Evolutionary conservation across 345 rosid genomes (phyloP), one percentile per base, ranked within the genome.

Genomic region (Populus ilicifolia): DNA sequence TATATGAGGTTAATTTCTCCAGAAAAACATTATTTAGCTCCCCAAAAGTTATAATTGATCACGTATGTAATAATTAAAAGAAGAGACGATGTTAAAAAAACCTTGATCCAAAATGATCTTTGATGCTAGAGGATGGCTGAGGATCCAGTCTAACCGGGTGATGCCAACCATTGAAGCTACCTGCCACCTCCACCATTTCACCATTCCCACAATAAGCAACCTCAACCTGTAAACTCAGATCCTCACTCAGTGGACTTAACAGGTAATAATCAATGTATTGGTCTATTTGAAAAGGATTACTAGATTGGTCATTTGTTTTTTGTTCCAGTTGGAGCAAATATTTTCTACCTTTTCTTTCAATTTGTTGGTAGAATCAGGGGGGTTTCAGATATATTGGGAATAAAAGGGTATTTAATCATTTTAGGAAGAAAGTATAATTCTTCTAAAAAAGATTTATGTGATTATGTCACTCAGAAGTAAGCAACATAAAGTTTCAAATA

Each of bases 161-260:
- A 82, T 90, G 90, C 99, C 99, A 96, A 46, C 99, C 99, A 70
- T 90, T 96, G 84, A 96, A 96, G 84, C 98, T 90, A 65, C 99
- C 99, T 33, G 96, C 82, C 69, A 93, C 91, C 87, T 96, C 99
- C 88, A 93, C 98, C 72, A 82, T 88, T 71, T 91, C 89, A 82
- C 96, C 93, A 29, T 91, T 92, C 73, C 98, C 99, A 50, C 75
- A 71, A 80, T 88, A 93, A 29, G 87, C 88, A 78, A 96, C 81
- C 86, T 85, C 80, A 82, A 93, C 94, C 99, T 96, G 86, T 78
- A 66, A 83, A 62, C 79, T 9, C 4, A 38, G 39, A 72, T 52
- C 67, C 27, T 29, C 43, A 29, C 68, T 61, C 70, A 73, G 36
- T 36, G 36, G 39, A 68, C n/a, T 72, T 69, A 63, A 48, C 29